Conservation (phyloP, 176 grass and related monocot genomes). For the Oryza rufipogon region DNA sequence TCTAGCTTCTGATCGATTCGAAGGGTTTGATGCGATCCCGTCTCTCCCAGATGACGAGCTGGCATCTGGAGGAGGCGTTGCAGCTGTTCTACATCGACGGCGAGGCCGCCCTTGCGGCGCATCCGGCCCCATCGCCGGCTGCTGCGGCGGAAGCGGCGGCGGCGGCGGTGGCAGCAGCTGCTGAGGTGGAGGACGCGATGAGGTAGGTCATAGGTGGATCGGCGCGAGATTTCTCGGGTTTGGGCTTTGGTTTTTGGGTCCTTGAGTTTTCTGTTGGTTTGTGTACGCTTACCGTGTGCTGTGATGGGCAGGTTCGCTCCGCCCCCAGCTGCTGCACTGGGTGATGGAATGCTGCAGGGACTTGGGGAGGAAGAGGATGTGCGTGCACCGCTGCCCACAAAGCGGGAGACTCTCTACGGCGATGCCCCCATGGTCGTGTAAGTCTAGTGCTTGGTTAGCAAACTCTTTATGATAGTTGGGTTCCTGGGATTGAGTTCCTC, state of each 20-base stretch:
- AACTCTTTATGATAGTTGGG: neutral
- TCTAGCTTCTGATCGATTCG: neutral
- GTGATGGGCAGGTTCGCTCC: conserved; percentile 41
- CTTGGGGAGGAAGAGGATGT: conserved; percentile 67
- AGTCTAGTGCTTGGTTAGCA: neutral
- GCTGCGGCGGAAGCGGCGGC: neutral
- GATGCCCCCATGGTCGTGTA: conserved; percentile 54
- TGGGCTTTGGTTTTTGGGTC: neutral
- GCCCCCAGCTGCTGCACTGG: conserved; percentile 50
- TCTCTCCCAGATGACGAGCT: conserved; percentile 70
- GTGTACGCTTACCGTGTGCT: neutral
- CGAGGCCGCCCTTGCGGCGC: conserved; percentile 54
- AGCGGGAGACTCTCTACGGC: conserved; percentile 91
- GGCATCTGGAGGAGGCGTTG: conserved; percentile 88
- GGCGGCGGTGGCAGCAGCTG: conserved; percentile 27
- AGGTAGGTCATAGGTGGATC: neutral
- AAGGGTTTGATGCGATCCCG: conserved; percentile 4
- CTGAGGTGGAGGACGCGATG: conserved; percentile 41
- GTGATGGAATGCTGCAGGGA: conserved; percentile 54
- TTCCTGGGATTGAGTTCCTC: neutral
- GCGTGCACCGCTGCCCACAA: conserved; percentile 74
- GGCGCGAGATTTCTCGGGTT: conserved; percentile 35
- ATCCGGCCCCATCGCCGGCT: neutral
- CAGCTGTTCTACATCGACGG: conserved; percentile 90
- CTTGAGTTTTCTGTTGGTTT: neutral